Evolutionary conservation across 2,329 filamentous ascomycete species (phyloP).

Genomic region (Ceratocystis colombiana): DNA sequence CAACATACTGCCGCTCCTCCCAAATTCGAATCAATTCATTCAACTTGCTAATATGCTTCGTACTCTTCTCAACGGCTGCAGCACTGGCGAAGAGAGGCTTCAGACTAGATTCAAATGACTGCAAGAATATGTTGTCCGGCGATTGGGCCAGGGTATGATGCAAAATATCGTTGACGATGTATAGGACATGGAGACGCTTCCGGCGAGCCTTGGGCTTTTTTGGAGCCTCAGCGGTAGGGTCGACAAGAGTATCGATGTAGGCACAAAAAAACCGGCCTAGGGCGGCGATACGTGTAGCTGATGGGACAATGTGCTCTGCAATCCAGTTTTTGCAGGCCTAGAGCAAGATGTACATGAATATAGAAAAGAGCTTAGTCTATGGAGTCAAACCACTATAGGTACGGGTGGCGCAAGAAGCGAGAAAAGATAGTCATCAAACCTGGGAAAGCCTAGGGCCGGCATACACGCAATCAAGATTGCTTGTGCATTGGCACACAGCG

Average conservation of each 20-base stretch:
- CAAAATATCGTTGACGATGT: slow-evolving; percentile 67
- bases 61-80: slow-evolving; percentile 47
- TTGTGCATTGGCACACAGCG: not conserved
- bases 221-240: not conserved
- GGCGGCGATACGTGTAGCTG: slow-evolving; percentile 52
- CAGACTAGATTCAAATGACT: slow-evolving; percentile 49
- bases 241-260: slow-evolving; percentile 43
- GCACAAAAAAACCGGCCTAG: slow-evolving; percentile 64
- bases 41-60: slow-evolving; percentile 58
- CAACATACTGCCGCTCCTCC: slow-evolving; percentile 56
- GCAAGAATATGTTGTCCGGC: slow-evolving; percentile 43
- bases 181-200: slow-evolving; percentile 64
- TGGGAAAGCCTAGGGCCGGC: slow-evolving; percentile 21
- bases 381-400: slow-evolving; percentile 12
- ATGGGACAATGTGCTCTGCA: slow-evolving; percentile 58
- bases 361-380: slow-evolving; percentile 34
- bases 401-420: slow-evolving; percentile 10
- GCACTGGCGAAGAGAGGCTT: slow-evolving; percentile 52
- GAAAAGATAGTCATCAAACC: slow-evolving; percentile 27
- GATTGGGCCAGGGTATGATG: slow-evolving; percentile 53
- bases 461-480: slow-evolving; percentile 18
- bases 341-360: slow-evolving; percentile 28
- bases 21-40: slow-evolving; percentile 57
- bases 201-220: slow-evolving; percentile 36
- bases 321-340: slow-evolving; percentile 87